Evolutionary conservation across 2,329 filamentous ascomycete species (phyloP), one percentile per base, ranked within the genome.

Genomic region (Hymenoscyphus repandus): DNA sequence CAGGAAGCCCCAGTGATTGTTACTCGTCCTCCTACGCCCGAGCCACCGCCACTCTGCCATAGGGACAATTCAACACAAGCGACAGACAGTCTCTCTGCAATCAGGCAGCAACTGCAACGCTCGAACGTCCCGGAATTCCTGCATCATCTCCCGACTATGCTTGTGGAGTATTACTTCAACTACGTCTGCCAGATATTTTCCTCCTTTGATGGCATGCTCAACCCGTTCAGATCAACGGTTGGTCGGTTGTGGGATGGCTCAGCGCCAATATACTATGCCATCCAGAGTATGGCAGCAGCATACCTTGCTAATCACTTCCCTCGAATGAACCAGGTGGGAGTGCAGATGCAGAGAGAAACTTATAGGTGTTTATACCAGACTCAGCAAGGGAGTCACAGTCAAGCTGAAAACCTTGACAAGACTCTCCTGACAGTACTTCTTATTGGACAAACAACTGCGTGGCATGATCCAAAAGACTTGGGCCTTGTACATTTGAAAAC

Each of bases 151-250:
- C 74, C 77, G 3, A 80, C 77, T 42, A 73, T 78, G 41, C 68
- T 84, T 13, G 75, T 83, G 9, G 78, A 82, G 43, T 80, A 83
- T 57, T 84, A 83, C 58, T 84, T 84, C 67, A 77, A 78, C 58
- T 78, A 82, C 52, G 78, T 83, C 2, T 81, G 78, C 44, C 74
- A 72, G 3, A 66, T 83, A 9, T 83, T 81, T 62, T 84, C 80
- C n/a, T 81, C 77, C 52, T 85, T 82, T 58, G 81, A 84, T 63
- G 82, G 79, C 17, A 70, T 73, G 11, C 71, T 82, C 57, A 85
- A 84, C 57, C 79, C 79, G 0, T 83, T 83, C 56, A 70, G 80
- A 34, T 77, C 75, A 1, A 78, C 79, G 0, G 77, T 83, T 11
- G 74, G 73, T 4, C 74, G 75, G 18, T 69, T 82, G 2, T 83